A percentile compares a stretch with the other conserved stretches of the same genome.
Conservation (phyloP, 176 grass and related monocot species). For the Panicum miliaceum region DNA sequence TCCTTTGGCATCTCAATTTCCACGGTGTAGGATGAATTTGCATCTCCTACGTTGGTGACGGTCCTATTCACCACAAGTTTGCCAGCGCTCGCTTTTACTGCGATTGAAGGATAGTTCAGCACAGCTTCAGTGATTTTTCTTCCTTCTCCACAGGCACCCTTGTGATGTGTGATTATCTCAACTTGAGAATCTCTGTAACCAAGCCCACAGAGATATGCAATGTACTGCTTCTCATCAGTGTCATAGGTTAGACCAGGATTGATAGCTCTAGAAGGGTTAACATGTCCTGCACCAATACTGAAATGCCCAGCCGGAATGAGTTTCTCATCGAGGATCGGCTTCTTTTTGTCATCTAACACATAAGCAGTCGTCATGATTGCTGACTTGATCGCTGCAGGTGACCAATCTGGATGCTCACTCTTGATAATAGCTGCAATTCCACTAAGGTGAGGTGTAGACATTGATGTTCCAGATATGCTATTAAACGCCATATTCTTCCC, state of each 20-base stretch:
- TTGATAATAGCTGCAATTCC: constrained; percentile 55
- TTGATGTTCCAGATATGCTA: constrained; percentile 47
- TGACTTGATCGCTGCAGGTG: constrained; percentile 41
- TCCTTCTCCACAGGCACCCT: constrained; percentile 18
- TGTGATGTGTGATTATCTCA: constrained; percentile 33
- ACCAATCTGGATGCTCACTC: constrained; percentile 48
- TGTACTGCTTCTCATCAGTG: constrained; percentile 35
- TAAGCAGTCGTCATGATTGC: constrained; percentile 59
- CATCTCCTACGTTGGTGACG: constrained; percentile 43
- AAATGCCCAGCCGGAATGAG: constrained; percentile 27
- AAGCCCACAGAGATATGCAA: constrained; percentile 33
- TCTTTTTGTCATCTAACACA: not conserved
- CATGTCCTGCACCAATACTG: constrained; percentile 46
- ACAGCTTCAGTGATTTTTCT: constrained; percentile 34
- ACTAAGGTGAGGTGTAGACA: constrained; percentile 59
- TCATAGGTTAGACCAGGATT: constrained; percentile 55
- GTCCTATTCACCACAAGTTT: constrained; percentile 34
- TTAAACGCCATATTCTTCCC: not conserved
- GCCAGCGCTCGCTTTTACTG: not conserved
- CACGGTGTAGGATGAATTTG: constrained; percentile 27
- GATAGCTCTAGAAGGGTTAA: constrained; percentile 31
- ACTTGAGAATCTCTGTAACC: constrained; percentile 32
- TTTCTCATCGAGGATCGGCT: constrained; percentile 40
- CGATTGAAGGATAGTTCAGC: constrained; percentile 54
- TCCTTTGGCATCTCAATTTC: constrained; percentile 38